Percentiles rank a stretch among this genome's conserved stretches.
Conservation (phyloP, 345 rosid species). For the Moricandia moricandioides region DNA sequence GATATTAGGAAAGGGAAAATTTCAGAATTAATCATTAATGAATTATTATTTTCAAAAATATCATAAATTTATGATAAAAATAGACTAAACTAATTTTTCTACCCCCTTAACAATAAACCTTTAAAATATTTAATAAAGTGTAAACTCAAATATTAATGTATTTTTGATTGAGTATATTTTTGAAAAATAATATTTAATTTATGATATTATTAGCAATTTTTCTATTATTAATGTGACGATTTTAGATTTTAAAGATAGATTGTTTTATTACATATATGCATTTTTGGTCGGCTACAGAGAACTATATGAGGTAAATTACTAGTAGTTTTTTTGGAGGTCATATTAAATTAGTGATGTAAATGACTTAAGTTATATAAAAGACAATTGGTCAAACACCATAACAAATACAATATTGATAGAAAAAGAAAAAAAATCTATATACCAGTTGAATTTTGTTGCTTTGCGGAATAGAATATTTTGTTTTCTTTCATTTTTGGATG, state of each 20-base stretch:
- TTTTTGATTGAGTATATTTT: too few species aligned
- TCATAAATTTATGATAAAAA: too few species aligned
- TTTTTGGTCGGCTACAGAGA: neutral
- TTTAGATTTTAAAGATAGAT: neutral
- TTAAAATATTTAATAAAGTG: too few species aligned
- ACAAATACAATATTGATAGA: neutral
- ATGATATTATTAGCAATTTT: too few species aligned
- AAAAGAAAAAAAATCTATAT: constrained; percentile 13
- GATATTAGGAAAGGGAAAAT: too few species aligned
- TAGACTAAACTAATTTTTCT: too few species aligned
- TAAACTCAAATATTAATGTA: too few species aligned
- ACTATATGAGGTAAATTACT: neutral
- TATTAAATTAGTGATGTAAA: neutral
- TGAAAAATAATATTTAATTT: too few species aligned
- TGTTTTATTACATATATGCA: neutral
- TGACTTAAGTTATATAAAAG: neutral
- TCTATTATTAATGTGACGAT: neutral
- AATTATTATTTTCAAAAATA: too few species aligned
- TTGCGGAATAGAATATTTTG: constrained; percentile 35
- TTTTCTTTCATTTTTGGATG: too few species aligned
- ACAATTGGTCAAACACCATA: constrained; percentile 9
- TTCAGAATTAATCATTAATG: too few species aligned
- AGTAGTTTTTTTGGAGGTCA: neutral
- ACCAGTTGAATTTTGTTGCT: constrained; percentile 62
- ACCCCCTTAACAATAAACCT: too few species aligned